phyloP scores from a whole-genome alignment of 208 protist species.

The Wallacemonas sp. region DNA sequence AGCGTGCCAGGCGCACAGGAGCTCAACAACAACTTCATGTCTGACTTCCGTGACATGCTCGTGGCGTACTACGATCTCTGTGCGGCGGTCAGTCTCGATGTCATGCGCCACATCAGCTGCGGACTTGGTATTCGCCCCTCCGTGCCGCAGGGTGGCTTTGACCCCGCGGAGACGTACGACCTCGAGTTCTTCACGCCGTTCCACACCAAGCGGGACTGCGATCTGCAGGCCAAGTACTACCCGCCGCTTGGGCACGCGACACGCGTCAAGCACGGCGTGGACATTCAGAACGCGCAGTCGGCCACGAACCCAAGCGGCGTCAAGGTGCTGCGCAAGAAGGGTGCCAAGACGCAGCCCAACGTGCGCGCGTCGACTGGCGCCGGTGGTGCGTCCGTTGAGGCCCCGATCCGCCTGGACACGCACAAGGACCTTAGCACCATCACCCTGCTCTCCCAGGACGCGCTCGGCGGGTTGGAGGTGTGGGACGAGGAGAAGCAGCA shows the following conservation, averaged over 20 bases:
- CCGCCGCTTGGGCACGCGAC: slow-evolving; percentile 51
- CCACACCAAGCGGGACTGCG: slow-evolving; percentile 77
- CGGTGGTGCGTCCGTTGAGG: slow-evolving; percentile 11
- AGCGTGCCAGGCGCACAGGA: not conserved
- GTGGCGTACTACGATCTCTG: slow-evolving; percentile 87
- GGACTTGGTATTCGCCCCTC: slow-evolving; percentile 79
- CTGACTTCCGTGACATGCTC: slow-evolving; percentile 85
- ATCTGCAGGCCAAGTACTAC: slow-evolving; percentile 90
- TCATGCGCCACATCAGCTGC: slow-evolving; percentile 87
- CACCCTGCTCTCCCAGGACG: slow-evolving; percentile 84
- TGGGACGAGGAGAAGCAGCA: slow-evolving; percentile 70
- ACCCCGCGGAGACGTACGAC: slow-evolving; percentile 63
- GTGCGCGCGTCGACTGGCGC: slow-evolving; percentile 12
- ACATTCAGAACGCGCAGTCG: slow-evolving; percentile 54
- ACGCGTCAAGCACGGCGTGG: slow-evolving; percentile 48
- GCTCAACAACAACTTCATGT: slow-evolving; percentile 78
- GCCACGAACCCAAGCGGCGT: slow-evolving; percentile 62
- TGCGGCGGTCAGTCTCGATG: slow-evolving; percentile 73
- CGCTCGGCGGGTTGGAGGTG: slow-evolving; percentile 82
- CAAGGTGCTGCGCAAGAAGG: slow-evolving; percentile 78
- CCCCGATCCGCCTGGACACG: slow-evolving; percentile 65
- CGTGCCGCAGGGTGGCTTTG: slow-evolving; percentile 61
- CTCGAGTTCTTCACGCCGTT: slow-evolving; percentile 81
- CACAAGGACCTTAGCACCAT: slow-evolving; percentile 89
- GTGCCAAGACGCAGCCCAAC: slow-evolving; percentile 56